Evolutionary conservation across 441 rosid species (phyloP).

Genomic region (Pelargonium australe): DNA sequence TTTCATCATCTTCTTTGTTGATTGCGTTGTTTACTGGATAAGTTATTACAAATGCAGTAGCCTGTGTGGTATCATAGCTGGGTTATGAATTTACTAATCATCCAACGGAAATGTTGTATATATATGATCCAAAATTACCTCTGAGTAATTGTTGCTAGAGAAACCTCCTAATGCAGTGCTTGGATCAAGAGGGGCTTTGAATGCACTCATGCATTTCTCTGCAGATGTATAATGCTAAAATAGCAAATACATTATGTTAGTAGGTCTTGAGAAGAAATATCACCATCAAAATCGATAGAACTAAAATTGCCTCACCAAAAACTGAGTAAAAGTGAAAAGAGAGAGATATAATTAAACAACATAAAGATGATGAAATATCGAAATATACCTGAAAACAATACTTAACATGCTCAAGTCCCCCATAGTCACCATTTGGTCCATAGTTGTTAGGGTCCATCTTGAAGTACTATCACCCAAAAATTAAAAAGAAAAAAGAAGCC

Average conservation of each 20-base stretch:
- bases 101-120: slow-evolving; percentile 11
- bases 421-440: slow-evolving; percentile 36
- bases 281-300: neutral
- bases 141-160: slow-evolving; percentile 71
- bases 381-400: slow-evolving; percentile 86
- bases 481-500: neutral
- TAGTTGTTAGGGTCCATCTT: slow-evolving; percentile 73
- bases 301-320: neutral
- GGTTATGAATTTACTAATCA: slow-evolving; percentile 11
- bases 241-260: slow-evolving; percentile 19
- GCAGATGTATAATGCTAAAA: slow-evolving; percentile 89
- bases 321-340: neutral
- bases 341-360: neutral
- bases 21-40: slow-evolving; percentile 85
- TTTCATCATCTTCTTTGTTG: slow-evolving; percentile 58
- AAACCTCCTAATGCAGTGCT: slow-evolving; percentile 91
- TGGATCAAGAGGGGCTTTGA: slow-evolving; percentile 96
- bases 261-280: slow-evolving; percentile 10
- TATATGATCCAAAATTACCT: slow-evolving; percentile 45
- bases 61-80: slow-evolving; percentile 46
- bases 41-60: slow-evolving; percentile 83
- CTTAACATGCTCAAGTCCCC: slow-evolving; percentile 80
- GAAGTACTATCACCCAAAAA: slow-evolving; percentile 55
- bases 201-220: slow-evolving; percentile 84
- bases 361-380: neutral